phyloP scores from a whole-genome alignment of 495 filamentous ascomycete species.

The Aspergillus saccharolyticus region DNA sequence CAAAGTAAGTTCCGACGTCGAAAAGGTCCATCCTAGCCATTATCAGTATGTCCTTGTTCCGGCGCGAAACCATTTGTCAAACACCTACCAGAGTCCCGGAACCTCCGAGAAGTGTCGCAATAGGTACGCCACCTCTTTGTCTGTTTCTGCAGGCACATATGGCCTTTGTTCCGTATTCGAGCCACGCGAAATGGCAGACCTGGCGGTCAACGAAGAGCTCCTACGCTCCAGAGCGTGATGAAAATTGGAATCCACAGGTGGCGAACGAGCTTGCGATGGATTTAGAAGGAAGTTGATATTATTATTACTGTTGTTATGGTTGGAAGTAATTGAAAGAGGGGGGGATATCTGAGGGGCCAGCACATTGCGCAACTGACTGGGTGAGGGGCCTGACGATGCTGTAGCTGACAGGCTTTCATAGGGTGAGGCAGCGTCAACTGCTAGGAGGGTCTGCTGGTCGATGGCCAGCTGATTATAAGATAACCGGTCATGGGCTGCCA shows the following conservation, averaged over 20 bases:
- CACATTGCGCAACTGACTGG: slow-evolving; percentile 27
- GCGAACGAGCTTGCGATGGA: slow-evolving; percentile 45
- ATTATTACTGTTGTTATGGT: slow-evolving; percentile 36
- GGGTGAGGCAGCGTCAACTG: slow-evolving; percentile 13
- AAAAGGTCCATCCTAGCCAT: slow-evolving; percentile 59
- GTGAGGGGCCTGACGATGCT: slow-evolving; percentile 34
- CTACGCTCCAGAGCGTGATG: slow-evolving; percentile 30
- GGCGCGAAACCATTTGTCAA: background rate
- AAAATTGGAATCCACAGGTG: slow-evolving; percentile 43
- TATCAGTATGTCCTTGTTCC: slow-evolving; percentile 14
- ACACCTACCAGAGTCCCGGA: slow-evolving; percentile 51
- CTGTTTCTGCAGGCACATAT: slow-evolving; percentile 37
- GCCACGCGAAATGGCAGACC: slow-evolving; percentile 19
- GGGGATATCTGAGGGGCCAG: slow-evolving; percentile 36
- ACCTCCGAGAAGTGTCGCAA: slow-evolving; percentile 58
- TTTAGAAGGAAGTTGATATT: slow-evolving; percentile 57
- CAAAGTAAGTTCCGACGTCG: slow-evolving; percentile 56
- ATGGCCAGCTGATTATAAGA: slow-evolving; percentile 25
- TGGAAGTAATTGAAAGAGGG: slow-evolving; percentile 34
- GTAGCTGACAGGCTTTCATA: slow-evolving; percentile 19
- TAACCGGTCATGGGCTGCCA: slow-evolving; percentile 49
- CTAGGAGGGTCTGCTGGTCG: slow-evolving; percentile 19
- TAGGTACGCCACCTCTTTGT: slow-evolving; percentile 56
- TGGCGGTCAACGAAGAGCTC: slow-evolving; percentile 27
- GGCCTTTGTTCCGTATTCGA: slow-evolving; percentile 14